Evolutionary conservation across 805 yeast genomes (phyloP).

Genomic region (Candida succiphila): DNA sequence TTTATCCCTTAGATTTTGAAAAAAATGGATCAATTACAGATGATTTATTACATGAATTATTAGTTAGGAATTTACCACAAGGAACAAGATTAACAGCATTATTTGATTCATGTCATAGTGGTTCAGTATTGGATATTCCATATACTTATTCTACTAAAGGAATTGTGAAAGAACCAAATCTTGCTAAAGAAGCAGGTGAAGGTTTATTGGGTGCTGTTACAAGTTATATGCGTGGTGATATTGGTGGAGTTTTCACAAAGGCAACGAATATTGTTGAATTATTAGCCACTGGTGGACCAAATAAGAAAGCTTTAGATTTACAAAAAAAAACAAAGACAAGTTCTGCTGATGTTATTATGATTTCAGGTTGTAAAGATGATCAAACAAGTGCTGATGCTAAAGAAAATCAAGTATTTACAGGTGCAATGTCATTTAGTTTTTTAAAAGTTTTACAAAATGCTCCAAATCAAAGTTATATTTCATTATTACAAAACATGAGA

Average conservation of each 20-base stretch:
- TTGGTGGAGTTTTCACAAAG: conserved; percentile 25
- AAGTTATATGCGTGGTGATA: conserved; percentile 47
- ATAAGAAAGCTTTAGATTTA: conserved; percentile 22
- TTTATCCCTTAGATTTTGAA: conserved; percentile 66
- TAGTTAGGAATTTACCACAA: conserved; percentile 51
- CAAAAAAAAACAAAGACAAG: conserved; percentile 47
- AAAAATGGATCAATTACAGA: conserved; percentile 34
- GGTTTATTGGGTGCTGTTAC: conserved; percentile 46
- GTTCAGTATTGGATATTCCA: conserved; percentile 65
- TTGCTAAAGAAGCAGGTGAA: conserved; percentile 56
- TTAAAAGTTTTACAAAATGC: conserved; percentile 42
- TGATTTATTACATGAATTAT: conserved; percentile 52
- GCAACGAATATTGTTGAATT: conserved; percentile 32
- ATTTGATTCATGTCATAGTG: conserved; percentile 74
- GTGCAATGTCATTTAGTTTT: conserved; percentile 72
- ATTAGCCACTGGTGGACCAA: conserved; percentile 28
- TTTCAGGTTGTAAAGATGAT: conserved; percentile 66
- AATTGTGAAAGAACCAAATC: conserved; percentile 60
- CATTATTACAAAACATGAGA: conserved; percentile 58
- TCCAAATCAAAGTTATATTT: conserved; percentile 51
- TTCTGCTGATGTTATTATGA: conserved; percentile 57
- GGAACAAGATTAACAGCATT: conserved; percentile 68
- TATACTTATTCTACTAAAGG: conserved; percentile 69
- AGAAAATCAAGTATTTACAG: conserved; percentile 55
- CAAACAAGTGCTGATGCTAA: conserved; percentile 73